These are phyloP conservation scores for Rhizopogon vesiculosus DNA, from an alignment of 768 basidiomycete species.

Conservation along the genomic window DNA sequence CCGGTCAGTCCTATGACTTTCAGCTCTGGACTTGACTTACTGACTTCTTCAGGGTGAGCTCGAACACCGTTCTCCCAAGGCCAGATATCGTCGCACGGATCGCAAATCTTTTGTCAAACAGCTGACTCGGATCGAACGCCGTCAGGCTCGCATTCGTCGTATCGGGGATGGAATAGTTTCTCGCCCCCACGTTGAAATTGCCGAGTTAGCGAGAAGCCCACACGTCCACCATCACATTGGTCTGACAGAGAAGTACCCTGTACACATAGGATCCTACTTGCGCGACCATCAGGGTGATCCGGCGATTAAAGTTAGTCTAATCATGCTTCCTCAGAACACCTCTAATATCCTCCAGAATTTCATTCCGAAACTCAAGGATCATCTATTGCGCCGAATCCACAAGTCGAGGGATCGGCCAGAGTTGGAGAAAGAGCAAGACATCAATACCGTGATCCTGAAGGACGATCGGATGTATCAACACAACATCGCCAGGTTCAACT, in stretches of 20 bases:
- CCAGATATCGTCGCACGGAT: not conserved
- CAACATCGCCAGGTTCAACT: slow-evolving; percentile 30
- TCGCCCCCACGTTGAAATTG: too few species aligned
- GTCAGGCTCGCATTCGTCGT: slow-evolving; percentile 1
- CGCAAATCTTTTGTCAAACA: slow-evolving; percentile 2
- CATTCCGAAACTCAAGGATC: not conserved
- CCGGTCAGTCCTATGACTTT: slow-evolving; percentile 13
- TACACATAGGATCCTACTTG: slow-evolving; percentile 10
- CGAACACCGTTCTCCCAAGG: slow-evolving; percentile 3
- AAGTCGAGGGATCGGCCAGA: not conserved
- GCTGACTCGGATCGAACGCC: slow-evolving; percentile 1
- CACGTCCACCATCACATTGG: slow-evolving; percentile 3
- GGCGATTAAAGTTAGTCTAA: slow-evolving; percentile 15
- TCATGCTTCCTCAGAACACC: too few species aligned
- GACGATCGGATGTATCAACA: slow-evolving; percentile 29
- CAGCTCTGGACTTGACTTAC: not conserved
- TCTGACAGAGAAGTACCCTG: slow-evolving; percentile 6
- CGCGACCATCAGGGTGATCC: not conserved
- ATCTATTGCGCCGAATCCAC: not conserved
- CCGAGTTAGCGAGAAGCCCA: not conserved
- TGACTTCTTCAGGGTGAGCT: slow-evolving; percentile 6
- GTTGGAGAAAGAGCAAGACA: not conserved
- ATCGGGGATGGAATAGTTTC: slow-evolving; percentile 9
- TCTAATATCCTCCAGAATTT: not conserved
- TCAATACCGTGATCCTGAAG: slow-evolving; percentile 13